These are phyloP conservation scores for Jaenimonas drosophilae DNA, from an alignment of 208 protist genomes.

Conservation along the genomic window DNA sequence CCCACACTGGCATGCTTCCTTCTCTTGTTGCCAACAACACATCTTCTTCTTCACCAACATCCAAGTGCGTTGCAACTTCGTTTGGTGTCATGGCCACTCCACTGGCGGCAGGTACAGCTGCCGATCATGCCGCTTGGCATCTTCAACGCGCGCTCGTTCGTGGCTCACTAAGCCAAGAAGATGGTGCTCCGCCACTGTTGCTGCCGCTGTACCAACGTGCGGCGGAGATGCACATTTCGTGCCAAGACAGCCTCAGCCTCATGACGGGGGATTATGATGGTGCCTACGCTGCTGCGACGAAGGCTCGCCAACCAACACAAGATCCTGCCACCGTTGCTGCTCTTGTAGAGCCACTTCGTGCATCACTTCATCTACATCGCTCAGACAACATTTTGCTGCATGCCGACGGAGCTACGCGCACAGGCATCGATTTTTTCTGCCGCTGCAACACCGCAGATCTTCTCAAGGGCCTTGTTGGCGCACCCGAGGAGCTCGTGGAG, in stretches of 20 bases:
- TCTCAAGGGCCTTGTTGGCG: constrained; percentile 14
- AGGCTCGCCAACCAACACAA: constrained; percentile 40
- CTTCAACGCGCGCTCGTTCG: constrained; percentile 30
- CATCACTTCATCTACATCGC: constrained; percentile 17
- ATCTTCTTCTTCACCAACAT: too few relatives aligned
- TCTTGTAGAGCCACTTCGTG: constrained; percentile 38
- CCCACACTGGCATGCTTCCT: constrained; percentile 16
- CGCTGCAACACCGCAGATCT: constrained; percentile 52
- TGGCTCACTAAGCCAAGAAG: constrained; percentile 4
- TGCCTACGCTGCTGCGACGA: constrained; percentile 25
- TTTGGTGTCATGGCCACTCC: constrained; percentile 55
- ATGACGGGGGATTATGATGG: constrained; percentile 66
- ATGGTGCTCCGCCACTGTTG: constrained; percentile 1
- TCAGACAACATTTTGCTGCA: constrained; percentile 16
- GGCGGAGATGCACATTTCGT: constrained; percentile 16
- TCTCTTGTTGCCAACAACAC: too few relatives aligned
- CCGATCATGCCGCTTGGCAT: constrained; percentile 21
- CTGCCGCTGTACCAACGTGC: constrained; percentile 7
- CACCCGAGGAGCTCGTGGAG: constrained; percentile 14
- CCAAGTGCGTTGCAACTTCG: constrained; percentile 13
- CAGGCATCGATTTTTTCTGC: constrained; percentile 73
- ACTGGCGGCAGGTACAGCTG: constrained; percentile 29
- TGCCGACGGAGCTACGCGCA: constrained; percentile 20
- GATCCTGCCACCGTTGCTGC: constrained; percentile 26
- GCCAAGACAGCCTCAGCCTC: constrained; percentile 50